Conservation (phyloP, 108 stramenopile species). For the Parietichytrium sp. region DNA sequence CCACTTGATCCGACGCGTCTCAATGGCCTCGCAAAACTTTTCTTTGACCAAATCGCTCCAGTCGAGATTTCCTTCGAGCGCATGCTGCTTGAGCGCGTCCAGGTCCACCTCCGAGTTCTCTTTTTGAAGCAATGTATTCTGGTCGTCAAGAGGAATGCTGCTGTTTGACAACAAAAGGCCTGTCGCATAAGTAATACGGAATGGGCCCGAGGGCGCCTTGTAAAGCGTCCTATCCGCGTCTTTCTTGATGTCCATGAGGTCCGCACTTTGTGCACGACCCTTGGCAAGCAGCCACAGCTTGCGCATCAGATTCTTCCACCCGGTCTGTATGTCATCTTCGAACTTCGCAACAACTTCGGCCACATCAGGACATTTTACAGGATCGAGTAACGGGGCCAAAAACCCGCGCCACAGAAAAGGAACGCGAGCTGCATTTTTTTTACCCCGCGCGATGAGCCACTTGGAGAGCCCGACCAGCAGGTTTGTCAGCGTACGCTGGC, state of each 20-base stretch:
- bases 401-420: background rate
- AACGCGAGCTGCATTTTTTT: background rate
- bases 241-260: background rate
- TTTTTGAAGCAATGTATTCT: background rate
- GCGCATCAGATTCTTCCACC: background rate
- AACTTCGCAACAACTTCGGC: background rate
- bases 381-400: conserved; percentile 15
- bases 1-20: background rate
- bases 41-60: background rate
- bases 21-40: conserved; percentile 4
- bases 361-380: background rate
- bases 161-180: conserved; percentile 2
- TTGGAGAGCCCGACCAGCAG: conserved; percentile 20
- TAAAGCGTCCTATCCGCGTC: background rate
- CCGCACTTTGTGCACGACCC: conserved; percentile 15
- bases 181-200: background rate
- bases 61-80: background rate
- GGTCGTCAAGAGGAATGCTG: background rate
- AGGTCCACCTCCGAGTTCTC: background rate
- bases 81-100: background rate
- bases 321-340: background rate
- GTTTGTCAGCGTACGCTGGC: background rate
- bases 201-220: background rate
- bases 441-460: background rate
- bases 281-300: conserved; percentile 34